A percentile compares a stretch with the other conserved stretches of the same genome.
These are phyloP conservation scores for Teunomyces lycoperdinae DNA, from an alignment of 805 yeast genomes.

Conservation along the genomic window DNA sequence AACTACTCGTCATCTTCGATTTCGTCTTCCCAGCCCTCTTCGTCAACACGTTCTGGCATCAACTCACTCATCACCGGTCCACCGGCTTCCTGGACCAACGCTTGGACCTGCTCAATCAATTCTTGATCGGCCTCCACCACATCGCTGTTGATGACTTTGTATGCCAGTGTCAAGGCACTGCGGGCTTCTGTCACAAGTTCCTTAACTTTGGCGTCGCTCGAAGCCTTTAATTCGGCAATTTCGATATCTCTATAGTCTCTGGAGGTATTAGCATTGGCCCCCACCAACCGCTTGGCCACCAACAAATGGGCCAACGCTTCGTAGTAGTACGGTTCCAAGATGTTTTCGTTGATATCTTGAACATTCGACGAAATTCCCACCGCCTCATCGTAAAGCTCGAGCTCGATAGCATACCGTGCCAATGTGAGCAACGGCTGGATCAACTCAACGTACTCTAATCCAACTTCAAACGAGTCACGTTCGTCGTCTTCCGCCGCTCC, in stretches of 20 bases:
- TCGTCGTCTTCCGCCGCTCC: slow-evolving; percentile 18
- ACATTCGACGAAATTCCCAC: slow-evolving; percentile 60
- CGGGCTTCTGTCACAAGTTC: slow-evolving; percentile 38
- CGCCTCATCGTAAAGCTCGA: slow-evolving; percentile 67
- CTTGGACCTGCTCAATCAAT: slow-evolving; percentile 50
- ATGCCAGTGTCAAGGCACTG: slow-evolving; percentile 43
- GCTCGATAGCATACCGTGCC: slow-evolving; percentile 73
- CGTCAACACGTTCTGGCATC: slow-evolving; percentile 34
- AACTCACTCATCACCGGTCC: slow-evolving; percentile 51
- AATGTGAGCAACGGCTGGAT: slow-evolving; percentile 73
- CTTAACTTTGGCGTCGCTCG: slow-evolving; percentile 26
- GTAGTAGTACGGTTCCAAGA: slow-evolving; percentile 76
- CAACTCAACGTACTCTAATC: slow-evolving; percentile 58
- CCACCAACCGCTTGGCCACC: slow-evolving; percentile 26
- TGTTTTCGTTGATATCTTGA: slow-evolving; percentile 80
- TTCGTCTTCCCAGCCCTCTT: slow-evolving; percentile 55
- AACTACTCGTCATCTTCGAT: slow-evolving; percentile 21
- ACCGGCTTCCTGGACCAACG: slow-evolving; percentile 54
- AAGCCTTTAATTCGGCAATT: slow-evolving; percentile 15
- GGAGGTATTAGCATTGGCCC: not conserved
- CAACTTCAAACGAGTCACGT: slow-evolving; percentile 42
- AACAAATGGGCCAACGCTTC: slow-evolving; percentile 75
- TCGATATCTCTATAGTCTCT: slow-evolving; percentile 44
- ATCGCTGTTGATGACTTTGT: slow-evolving; percentile 38
- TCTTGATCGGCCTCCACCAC: slow-evolving; percentile 55